A percentile compares a stretch with the other conserved stretches of the same genome.
Evolutionary conservation across 2,329 filamentous ascomycete species (phyloP).

Genomic region (Venturia asperata): DNA sequence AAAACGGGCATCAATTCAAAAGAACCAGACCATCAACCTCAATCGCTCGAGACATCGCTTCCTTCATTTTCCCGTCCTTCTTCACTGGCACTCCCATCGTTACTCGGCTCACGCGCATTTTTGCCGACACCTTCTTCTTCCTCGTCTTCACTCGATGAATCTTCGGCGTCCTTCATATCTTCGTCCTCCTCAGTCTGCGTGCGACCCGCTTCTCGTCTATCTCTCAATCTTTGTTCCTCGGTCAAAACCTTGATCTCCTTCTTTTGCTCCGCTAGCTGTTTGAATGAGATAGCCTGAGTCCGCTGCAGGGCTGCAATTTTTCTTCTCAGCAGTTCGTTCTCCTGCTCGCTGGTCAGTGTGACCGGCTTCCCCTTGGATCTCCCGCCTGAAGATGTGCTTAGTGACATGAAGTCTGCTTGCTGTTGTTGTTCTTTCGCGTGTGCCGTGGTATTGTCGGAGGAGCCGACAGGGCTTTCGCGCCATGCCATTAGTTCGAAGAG

Average conservation of each 20-base stretch:
- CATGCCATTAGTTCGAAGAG: constrained; percentile 32
- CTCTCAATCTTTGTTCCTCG: constrained; percentile 25
- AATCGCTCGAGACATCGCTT: constrained; percentile 9
- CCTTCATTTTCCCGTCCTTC: constrained; percentile 11
- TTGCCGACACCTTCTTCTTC: not conserved
- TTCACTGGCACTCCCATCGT: constrained; percentile 2
- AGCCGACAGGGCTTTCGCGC: constrained; percentile 22
- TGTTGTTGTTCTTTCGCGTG: constrained; percentile 19
- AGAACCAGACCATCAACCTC: not conserved
- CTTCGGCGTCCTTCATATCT: not conserved
- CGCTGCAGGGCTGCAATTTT: constrained; percentile 39
- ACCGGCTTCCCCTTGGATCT: constrained; percentile 25
- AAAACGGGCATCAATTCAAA: constrained; percentile 1
- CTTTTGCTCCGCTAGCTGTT: constrained; percentile 38
- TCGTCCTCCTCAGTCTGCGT: not conserved
- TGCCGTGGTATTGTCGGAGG: constrained; percentile 16
- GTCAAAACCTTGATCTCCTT: constrained; percentile 35
- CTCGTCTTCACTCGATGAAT: not conserved
- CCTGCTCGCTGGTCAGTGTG: constrained; percentile 28
- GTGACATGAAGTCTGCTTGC: constrained; percentile 34
- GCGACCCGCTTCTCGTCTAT: not conserved
- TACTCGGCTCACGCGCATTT: not conserved
- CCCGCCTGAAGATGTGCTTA: constrained; percentile 25
- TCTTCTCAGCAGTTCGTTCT: constrained; percentile 30
- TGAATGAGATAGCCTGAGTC: constrained; percentile 40